Percentiles rank a stretch among this genome's conserved stretches.
phyloP scores from a whole-genome alignment of 208 protist species.

The Hexamita inflata region DNA sequence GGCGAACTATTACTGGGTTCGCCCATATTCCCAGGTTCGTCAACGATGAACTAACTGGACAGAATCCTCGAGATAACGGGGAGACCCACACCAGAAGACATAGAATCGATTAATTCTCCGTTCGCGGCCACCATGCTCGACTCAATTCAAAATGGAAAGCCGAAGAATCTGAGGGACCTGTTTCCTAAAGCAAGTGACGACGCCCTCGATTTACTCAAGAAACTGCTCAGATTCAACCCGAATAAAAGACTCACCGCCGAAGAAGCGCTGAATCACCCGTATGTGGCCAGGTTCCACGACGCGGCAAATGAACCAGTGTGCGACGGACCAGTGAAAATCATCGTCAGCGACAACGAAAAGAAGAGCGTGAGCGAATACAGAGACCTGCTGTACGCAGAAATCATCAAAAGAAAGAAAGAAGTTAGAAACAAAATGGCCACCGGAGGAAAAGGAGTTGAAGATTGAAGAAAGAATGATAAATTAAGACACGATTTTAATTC shows the following conservation, averaged over 20 bases:
- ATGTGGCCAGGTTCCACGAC: constrained; percentile 57
- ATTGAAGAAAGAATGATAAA: no score
- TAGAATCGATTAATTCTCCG: constrained; percentile 41
- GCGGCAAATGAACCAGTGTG: constrained; percentile 48
- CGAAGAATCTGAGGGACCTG: constrained; percentile 37
- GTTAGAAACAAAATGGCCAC: no score
- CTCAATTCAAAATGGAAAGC: constrained; percentile 34
- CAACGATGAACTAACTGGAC: constrained; percentile 49
- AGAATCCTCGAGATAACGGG: constrained; percentile 51
- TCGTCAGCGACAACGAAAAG: constrained; percentile 41
- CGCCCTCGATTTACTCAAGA: constrained; percentile 43
- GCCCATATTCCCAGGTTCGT: constrained; percentile 70
- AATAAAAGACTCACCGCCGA: constrained; percentile 46
- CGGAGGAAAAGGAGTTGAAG: no score
- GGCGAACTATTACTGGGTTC: constrained; percentile 76
- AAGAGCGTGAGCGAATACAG: constrained; percentile 52
- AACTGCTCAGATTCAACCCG: constrained; percentile 46
- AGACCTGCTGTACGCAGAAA: constrained; percentile 53
- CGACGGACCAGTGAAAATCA: constrained; percentile 41
- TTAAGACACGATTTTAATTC: no score
- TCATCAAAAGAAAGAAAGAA: constrained; percentile 57
- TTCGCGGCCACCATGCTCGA: constrained; percentile 50
- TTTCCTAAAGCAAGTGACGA: constrained; percentile 47
- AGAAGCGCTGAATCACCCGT: constrained; percentile 57
- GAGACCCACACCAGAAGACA: constrained; percentile 40